phyloP scores from a whole-genome alignment of 805 yeast genomes.

The Vanderwaltozyma yarrowii region DNA sequence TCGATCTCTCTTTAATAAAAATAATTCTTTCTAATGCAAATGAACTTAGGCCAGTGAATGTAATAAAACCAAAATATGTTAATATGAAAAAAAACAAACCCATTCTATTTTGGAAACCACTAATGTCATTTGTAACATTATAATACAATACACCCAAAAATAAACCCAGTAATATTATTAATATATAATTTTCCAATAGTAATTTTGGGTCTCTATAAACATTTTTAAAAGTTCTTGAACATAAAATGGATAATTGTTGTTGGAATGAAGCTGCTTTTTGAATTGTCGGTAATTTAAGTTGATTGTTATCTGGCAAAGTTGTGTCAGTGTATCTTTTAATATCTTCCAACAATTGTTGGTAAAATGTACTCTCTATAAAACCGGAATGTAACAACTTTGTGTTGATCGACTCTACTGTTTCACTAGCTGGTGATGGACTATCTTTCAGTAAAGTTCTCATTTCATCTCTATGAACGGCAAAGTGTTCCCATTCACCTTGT shows the following conservation, averaged over 20 bases:
- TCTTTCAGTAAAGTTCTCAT: conserved; percentile 28
- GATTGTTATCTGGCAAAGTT: no score
- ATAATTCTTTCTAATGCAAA: conserved; percentile 83
- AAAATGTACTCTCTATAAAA: conserved; percentile 28
- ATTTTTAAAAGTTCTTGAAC: conserved; percentile 84
- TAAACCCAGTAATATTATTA: conserved; percentile 66
- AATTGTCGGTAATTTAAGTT: conserved; percentile 7
- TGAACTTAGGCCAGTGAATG: conserved; percentile 83
- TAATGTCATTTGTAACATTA: conserved; percentile 74
- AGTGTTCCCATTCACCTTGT: conserved; percentile 80
- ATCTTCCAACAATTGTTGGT: conserved; percentile 1
- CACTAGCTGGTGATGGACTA: conserved; percentile 5
- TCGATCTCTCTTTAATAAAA: conserved; percentile 87
- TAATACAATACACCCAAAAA: conserved; percentile 84
- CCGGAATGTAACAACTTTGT: conserved; percentile 20
- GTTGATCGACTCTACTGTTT: conserved; percentile 5
- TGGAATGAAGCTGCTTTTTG: conserved; percentile 40
- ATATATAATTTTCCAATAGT: conserved; percentile 71
- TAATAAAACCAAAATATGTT: conserved; percentile 88
- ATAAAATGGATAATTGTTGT: conserved; percentile 61
- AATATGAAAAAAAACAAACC: conserved; percentile 88
- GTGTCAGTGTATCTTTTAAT: no score
- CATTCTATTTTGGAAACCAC: conserved; percentile 92
- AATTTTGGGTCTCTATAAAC: conserved; percentile 86
- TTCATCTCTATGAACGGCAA: conserved; percentile 72